Evolutionary conservation across 2,329 filamentous ascomycete genomes (phyloP).

Genomic region (Blumeriella jaapii): DNA sequence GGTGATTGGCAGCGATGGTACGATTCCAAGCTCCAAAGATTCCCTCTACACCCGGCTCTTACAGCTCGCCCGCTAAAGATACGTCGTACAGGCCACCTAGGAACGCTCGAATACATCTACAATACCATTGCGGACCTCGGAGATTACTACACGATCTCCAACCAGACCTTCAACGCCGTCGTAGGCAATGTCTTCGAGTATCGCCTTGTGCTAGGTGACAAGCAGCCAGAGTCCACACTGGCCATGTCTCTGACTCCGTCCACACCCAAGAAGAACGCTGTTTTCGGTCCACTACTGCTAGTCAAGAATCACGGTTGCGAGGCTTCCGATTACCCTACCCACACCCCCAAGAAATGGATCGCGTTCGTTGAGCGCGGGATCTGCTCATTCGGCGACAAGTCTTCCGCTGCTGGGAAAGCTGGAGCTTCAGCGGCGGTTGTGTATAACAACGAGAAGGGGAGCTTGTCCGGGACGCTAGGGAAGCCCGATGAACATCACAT

Average conservation of each 20-base stretch:
- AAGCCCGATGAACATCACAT: slow-evolving; percentile 46
- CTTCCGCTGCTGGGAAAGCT: slow-evolving; percentile 52
- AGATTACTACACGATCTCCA: slow-evolving; percentile 50
- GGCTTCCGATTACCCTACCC: slow-evolving; percentile 48
- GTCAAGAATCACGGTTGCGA: slow-evolving; percentile 53
- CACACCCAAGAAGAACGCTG: slow-evolving; percentile 46
- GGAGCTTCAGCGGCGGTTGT: slow-evolving; percentile 62
- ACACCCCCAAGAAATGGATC: slow-evolving; percentile 46
- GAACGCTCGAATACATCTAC: slow-evolving; percentile 52
- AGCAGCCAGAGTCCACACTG: slow-evolving; percentile 37
- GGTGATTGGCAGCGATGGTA: slow-evolving; percentile 57
- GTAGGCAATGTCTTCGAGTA: slow-evolving; percentile 48
- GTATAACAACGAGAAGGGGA: slow-evolving; percentile 42
- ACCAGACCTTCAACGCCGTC: slow-evolving; percentile 52
- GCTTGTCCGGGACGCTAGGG: slow-evolving; percentile 57
- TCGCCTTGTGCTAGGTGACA: slow-evolving; percentile 42
- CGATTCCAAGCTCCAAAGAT: slow-evolving; percentile 4
- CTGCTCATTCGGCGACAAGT: slow-evolving; percentile 64
- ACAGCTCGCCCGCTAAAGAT: slow-evolving; percentile 6
- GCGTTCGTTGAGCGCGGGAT: slow-evolving; percentile 59
- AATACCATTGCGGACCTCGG: slow-evolving; percentile 41
- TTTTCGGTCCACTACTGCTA: slow-evolving; percentile 47
- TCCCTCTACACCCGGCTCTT: slow-evolving; percentile 1
- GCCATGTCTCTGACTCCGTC: slow-evolving; percentile 58
- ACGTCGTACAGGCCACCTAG: slow-evolving; percentile 42